phyloP scores from a whole-genome alignment of 1,284 basidiomycete species.

The Sanghuangporus baumii region DNA sequence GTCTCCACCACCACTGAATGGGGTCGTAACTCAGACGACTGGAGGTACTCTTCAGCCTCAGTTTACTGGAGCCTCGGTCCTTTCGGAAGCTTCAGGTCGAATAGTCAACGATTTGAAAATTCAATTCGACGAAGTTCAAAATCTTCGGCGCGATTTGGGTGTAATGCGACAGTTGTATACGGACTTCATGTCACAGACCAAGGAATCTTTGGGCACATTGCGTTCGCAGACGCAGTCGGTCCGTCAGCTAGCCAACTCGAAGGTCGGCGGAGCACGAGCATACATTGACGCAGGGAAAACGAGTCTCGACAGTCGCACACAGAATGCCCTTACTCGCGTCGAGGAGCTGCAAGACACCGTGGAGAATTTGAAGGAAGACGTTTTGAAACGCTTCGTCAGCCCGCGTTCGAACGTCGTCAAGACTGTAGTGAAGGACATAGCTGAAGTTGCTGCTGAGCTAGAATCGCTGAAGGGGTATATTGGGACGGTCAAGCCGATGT shows the following conservation, averaged over 20 bases:
- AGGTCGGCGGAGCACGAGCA: conserved; percentile 81
- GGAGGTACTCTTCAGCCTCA: conserved; percentile 66
- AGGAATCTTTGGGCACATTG: conserved; percentile 73
- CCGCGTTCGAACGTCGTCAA: conserved; percentile 76
- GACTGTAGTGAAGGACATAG: conserved; percentile 71
- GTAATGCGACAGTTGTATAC: conserved; percentile 92
- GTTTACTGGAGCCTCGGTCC: conserved; percentile 63
- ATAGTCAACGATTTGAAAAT: conserved; percentile 81
- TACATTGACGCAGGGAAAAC: conserved; percentile 91
- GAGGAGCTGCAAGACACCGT: conserved; percentile 93
- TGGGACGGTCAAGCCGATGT: conserved; percentile 88
- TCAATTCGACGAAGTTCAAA: conserved; percentile 93
- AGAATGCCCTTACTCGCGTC: conserved; percentile 87
- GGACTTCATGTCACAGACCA: conserved; percentile 89
- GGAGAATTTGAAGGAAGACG: conserved; percentile 88
- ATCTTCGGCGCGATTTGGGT: conserved; percentile 87
- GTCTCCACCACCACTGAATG: conserved; percentile 23
- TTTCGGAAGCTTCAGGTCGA: conserved; percentile 65
- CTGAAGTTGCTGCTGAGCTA: conserved; percentile 65
- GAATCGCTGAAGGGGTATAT: conserved; percentile 82
- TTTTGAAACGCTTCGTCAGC: conserved; percentile 83
- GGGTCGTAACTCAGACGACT: conserved; percentile 53
- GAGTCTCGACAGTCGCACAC: conserved; percentile 83
- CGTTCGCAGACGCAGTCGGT: conserved; percentile 83
- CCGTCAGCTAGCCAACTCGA: conserved; percentile 76